phyloP scores from a whole-genome alignment of 208 protist species.

The Leishmania lainsoni region DNA sequence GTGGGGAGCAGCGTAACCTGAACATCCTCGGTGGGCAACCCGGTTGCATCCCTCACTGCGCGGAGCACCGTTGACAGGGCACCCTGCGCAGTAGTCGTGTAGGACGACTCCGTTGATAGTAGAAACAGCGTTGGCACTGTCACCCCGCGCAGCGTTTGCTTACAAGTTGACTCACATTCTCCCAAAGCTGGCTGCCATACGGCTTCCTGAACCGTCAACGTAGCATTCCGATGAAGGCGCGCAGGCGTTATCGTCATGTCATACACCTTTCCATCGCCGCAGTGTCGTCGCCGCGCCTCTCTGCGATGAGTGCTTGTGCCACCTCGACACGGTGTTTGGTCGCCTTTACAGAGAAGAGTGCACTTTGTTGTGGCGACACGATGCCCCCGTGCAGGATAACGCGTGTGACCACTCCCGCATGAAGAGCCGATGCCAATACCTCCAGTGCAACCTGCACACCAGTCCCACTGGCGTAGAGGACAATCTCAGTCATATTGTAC shows the following conservation, averaged over 20 bases:
- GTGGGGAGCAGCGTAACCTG: constrained; percentile 55
- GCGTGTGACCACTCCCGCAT: constrained; percentile 47
- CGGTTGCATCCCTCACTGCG: constrained; percentile 31
- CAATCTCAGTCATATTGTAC: constrained; percentile 59
- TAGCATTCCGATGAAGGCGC: constrained; percentile 45
- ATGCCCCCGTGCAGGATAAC: constrained; percentile 73
- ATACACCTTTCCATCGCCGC: constrained; percentile 51
- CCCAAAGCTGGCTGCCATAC: constrained; percentile 64
- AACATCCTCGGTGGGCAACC: constrained; percentile 38
- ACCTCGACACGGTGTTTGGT: constrained; percentile 32
- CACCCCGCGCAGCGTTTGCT: constrained; percentile 34
- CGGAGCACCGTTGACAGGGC: constrained; percentile 32
- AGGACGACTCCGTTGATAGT: constrained; percentile 58
- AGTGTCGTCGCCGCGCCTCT: constrained; percentile 53
- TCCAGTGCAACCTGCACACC: constrained; percentile 76
- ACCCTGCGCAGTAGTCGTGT: constrained; percentile 30
- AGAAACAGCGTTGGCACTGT: constrained; percentile 63
- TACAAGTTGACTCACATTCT: constrained; percentile 32
- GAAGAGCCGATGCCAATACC: constrained; percentile 38
- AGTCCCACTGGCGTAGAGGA: constrained; percentile 74
- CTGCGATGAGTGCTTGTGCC: constrained; percentile 38
- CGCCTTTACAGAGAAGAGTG: constrained; percentile 42
- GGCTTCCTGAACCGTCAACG: constrained; percentile 74
- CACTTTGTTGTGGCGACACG: constrained; percentile 34
- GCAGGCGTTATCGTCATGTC: constrained; percentile 75